Percentiles rank a stretch among this genome's conserved stretches.
These are phyloP conservation scores for Chamaecrista fasciculata DNA, from an alignment of 306 rosid genomes.

Conservation along the genomic window DNA sequence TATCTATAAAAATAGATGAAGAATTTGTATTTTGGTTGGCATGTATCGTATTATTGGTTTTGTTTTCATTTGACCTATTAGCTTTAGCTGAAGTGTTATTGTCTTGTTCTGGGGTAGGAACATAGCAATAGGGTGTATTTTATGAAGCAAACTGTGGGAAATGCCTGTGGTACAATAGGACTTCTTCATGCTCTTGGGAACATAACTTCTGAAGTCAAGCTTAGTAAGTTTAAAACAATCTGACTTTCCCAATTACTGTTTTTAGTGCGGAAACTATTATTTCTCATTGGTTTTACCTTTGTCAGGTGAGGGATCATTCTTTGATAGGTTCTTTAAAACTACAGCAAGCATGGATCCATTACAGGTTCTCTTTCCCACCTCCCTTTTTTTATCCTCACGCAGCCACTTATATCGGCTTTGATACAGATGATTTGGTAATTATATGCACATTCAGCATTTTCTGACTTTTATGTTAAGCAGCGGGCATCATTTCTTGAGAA, in stretches of 20 bases:
- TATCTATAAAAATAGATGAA: not conserved
- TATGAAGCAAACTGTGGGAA: constrained; percentile 73
- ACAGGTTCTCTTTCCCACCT: constrained; percentile 44
- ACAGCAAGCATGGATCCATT: constrained; percentile 75
- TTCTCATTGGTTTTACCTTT: constrained; percentile 28
- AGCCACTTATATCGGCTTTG: constrained; percentile 31
- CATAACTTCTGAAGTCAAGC: constrained; percentile 57
- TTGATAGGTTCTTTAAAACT: constrained; percentile 76
- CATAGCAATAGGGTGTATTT: constrained; percentile 47
- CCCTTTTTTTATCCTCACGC: constrained; percentile 36
- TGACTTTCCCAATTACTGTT: not conserved
- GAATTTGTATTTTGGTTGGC: constrained; percentile 16
- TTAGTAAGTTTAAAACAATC: constrained; percentile 42
- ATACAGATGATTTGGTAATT: not conserved
- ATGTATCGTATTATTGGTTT: not conserved
- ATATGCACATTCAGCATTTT: not conserved
- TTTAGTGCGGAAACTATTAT: not conserved
- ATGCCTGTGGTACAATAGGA: constrained; percentile 81
- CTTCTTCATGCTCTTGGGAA: constrained; percentile 81
- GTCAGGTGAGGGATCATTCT: constrained; percentile 74
- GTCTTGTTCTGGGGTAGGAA: constrained; percentile 39
- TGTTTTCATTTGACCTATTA: not conserved
- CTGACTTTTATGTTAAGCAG: constrained; percentile 52
- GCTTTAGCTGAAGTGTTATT: not conserved
- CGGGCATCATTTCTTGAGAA: constrained; percentile 85